These are phyloP conservation scores for Sarocladium brachiariae DNA, from an alignment of 2,329 filamentous ascomycete species.

Conservation along the genomic window DNA sequence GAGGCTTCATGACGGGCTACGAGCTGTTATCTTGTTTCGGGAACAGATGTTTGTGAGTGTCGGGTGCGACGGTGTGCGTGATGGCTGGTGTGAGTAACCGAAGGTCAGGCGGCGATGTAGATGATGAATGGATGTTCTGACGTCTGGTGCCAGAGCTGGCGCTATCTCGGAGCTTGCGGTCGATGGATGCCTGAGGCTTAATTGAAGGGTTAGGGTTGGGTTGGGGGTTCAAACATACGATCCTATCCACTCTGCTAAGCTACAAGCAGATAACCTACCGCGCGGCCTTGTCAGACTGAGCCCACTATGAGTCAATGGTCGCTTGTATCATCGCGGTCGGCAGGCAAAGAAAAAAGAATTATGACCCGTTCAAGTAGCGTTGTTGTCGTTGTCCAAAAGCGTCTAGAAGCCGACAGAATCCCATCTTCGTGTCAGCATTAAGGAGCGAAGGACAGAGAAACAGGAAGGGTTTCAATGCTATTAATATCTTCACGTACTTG, in stretches of 20 bases:
- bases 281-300: too few relatives aligned
- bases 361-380: too few relatives aligned
- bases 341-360: too few relatives aligned
- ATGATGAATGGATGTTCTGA: neutral
- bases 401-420: neutral
- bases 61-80: neutral
- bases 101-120: too few relatives aligned
- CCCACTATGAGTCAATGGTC: too few relatives aligned
- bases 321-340: too few relatives aligned
- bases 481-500: neutral
- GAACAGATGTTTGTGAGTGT: too few relatives aligned
- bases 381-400: too few relatives aligned
- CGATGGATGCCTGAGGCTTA: conserved; percentile 8
- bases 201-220: neutral
- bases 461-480: neutral
- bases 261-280: neutral
- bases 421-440: neutral
- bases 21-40: too few relatives aligned
- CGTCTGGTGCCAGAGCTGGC: conserved; percentile 1
- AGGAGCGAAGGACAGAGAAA: too few relatives aligned
- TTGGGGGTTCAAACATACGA: too few relatives aligned
- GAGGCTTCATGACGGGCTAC: conserved; percentile 75
- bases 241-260: conserved; percentile 1
- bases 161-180: conserved; percentile 8
- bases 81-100: neutral